Evolutionary conservation across 1,284 basidiomycete genomes (phyloP), one percentile per base, ranked within the genome.

Genomic region (Limonomyces culmigenus): DNA sequence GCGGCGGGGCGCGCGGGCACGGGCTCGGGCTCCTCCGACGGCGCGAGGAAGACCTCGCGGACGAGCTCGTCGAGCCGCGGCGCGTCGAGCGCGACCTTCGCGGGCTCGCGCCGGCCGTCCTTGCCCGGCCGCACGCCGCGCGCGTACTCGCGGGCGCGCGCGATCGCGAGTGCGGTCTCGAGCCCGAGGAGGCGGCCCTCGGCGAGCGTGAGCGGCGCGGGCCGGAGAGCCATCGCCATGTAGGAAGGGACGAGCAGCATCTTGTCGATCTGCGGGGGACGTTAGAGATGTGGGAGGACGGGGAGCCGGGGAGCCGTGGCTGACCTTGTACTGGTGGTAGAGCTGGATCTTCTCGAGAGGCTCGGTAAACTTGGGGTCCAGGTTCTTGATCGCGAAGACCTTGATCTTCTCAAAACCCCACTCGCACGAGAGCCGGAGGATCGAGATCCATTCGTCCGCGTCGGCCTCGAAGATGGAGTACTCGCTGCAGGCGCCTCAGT

Each of bases 341-440:
- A 71, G 56, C 25, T 64, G 60, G 38, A 80, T 77, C 29, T 69
- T 64, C 31, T 65, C 61, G 31, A 80, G 63, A 0, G 75, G 70
- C 14, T 67, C 60, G 34, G 79, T 63, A 27, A 61, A 55, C 4
- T 70, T 52, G 45, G 60, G 65, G 45, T 80, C 71, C 1, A 80
- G 63, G 40, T 79, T 69, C 8, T 70, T 65, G 3, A 74, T 53
- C 0, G 66, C 67, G 2, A 81, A 65, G 4, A 51, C 50, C 39
- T 72, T 67, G 8, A 81, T 65, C 36, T 74, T 69, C 1, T 46
- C 41, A 50, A 81, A 81, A 0, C 49, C 39, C 77, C 77, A 81
- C 17, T 56, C 51, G 23, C 65, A 59, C 0, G 78, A 61, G 1
- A 80, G 68, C 12, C 53, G 56, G 2, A 81, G 56, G 36, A 81